Evolutionary conservation across 2,329 filamentous ascomycete species (phyloP), one percentile per base, ranked within the genome.

Genomic region (Setomelanomma holmii): DNA sequence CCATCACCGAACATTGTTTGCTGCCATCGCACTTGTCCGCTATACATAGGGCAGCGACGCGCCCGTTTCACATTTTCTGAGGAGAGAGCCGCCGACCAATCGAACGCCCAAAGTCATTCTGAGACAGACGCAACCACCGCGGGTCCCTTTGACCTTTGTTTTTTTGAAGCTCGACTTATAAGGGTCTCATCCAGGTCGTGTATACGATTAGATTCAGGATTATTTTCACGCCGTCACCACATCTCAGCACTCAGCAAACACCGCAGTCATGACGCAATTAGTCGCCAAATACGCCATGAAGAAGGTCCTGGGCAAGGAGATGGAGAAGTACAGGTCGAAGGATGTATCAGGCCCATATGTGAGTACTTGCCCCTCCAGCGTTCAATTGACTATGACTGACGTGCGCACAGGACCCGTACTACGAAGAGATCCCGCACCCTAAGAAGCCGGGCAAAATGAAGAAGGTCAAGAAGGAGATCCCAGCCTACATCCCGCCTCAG

Each of bases 381-480:
- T 3, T 39, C 30, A 12, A 16, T 3, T 48, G 27, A 40, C 49
- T 22, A 21, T 22, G 22, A 42, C 46, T 56, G 30, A 59, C 51
- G 41, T 30, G 33, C 47, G 20, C 23, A 40, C 66, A 97, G 90
- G 93, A 98, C 71, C 92, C 93, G 5, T 96, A 92, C 78, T 96
- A 93, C 67, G 91, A 96, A 73, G 82, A 86, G 62, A 86, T 96
- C 30, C 86, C 88, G 19, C 88, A 93, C 36, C 90, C 89, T 7
- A 84, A 86, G 57, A 84, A 80, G 47, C 86, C 87, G 21, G 86
- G 85, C 66, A 96, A 92, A 73, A 81, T 83, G 51, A 93, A 91
- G 80, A 96, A 90, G 75, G 85, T 88, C 71, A 91, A 89, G 78
- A 96, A 96, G 77, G 89, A 91, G 19, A 80, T 93, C 30, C 93